These are phyloP conservation scores for Aspergillus nanangensis DNA, from an alignment of 495 filamentous ascomycete genomes.

Conservation along the genomic window DNA sequence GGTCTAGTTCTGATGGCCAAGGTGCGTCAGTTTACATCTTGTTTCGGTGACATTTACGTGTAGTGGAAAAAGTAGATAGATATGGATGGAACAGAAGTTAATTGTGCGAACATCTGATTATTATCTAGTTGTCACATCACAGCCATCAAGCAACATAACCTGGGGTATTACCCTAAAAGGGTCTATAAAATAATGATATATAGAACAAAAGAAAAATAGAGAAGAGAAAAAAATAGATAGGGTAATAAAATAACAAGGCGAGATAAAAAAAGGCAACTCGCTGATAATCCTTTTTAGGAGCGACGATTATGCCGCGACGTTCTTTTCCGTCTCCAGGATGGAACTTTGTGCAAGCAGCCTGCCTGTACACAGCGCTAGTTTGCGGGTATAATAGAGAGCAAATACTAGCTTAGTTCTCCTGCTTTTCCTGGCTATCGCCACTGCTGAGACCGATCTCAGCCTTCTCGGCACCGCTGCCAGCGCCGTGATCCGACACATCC, in stretches of 20 bases:
- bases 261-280: neutral
- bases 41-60: too few relatives aligned
- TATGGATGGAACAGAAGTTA: too few relatives aligned
- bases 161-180: neutral
- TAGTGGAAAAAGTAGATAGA: too few relatives aligned
- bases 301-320: neutral
- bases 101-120: neutral
- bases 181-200: neutral
- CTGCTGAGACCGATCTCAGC: conserved; percentile 28
- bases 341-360: neutral
- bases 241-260: neutral
- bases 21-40: too few relatives aligned
- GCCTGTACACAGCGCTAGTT: neutral
- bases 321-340: neutral
- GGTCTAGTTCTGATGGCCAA: too few relatives aligned
- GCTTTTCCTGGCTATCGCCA: conserved; percentile 20
- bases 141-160: neutral
- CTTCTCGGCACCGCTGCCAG: conserved; percentile 21
- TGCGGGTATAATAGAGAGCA: neutral
- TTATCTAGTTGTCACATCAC: neutral
- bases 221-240: neutral
- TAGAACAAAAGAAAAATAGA: neutral
- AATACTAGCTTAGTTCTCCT: neutral
- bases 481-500: conserved; percentile 11
- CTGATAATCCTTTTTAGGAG: neutral